Evolutionary conservation across 75 land plant genomes (phyloP), one percentile per base, ranked within the genome.

Genomic region (Sequoiadendron giganteum): DNA sequence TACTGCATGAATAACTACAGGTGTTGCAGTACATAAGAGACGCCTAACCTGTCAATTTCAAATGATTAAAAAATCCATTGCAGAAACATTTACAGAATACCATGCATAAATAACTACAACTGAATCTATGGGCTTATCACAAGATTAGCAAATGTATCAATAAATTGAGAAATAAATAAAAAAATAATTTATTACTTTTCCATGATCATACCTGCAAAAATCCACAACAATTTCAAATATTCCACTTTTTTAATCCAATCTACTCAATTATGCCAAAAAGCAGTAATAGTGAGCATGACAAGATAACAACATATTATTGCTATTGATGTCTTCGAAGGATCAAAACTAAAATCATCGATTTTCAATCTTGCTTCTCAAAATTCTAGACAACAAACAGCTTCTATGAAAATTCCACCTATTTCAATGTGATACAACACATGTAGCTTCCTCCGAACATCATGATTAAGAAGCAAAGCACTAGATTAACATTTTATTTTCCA

Each of bases 11-110:
- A 98, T 91, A 56, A 93, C 92, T 55, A 97, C 97, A 85, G 97
- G 97, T 88, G 89, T 97, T 88, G 99, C 92, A 76, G 99, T 97
- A 86, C 96, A 96, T 45, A 98, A 84, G 85, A 98, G 94, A 42
- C 99, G 95, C 88, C 97, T 92, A 65, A 96, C 99, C 99, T 97
- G 87, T 43, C 56, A 56, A 72, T 79, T 87, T 18, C 78, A 38
- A 49, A 52, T n/a, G 32, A 76, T 68, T 43, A 79, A 86, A 39
- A 32, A 18, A 68, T 39, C 10, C 30, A 30, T 81, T 10, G n/a
- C n/a, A 25, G 49, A 25, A 81, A 25, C n/a, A 21, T 45, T 45
- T 21, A 40, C 39, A 45, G 21, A 28, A 45, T 45, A 45, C 28
- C 47, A 36, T 76, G 40, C 6, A 78, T 10, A n/a, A 18, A 11